Percentiles rank a stretch among this genome's conserved stretches.
phyloP scores from a whole-genome alignment of 805 yeast species.

The Saccharomyces cerevisiae region DNA sequence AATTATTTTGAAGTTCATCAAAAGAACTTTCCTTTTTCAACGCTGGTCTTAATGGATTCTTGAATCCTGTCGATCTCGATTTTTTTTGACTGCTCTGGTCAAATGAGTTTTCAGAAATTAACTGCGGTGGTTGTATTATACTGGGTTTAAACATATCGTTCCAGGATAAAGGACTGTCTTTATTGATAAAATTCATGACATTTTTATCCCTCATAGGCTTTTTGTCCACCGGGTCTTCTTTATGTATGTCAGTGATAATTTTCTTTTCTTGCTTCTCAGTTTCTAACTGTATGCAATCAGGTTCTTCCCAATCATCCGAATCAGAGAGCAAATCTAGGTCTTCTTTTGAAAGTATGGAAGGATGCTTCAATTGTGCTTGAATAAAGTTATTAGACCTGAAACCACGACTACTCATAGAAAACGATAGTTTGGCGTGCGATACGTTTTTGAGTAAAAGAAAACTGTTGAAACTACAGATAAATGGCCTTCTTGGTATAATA shows the following conservation, averaged over 20 bases:
- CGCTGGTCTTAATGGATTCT: background rate
- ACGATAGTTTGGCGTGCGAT: background rate
- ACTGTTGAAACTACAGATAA: background rate
- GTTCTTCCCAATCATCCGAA: slow-evolving; percentile 23
- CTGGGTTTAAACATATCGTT: background rate
- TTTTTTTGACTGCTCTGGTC: background rate
- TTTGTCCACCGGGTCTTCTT: background rate
- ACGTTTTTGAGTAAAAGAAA: background rate
- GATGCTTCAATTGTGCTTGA: background rate
- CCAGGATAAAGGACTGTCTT: background rate
- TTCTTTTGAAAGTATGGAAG: slow-evolving; percentile 4
- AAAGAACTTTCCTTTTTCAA: background rate
- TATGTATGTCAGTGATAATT: background rate
- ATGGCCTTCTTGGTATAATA: background rate
- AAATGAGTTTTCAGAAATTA: background rate
- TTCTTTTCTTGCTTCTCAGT: background rate
- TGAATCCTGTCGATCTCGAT: background rate
- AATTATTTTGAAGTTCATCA: background rate
- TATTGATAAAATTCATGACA: background rate
- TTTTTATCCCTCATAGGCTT: background rate
- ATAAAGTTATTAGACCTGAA: background rate
- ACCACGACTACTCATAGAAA: background rate
- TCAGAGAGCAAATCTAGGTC: slow-evolving; percentile 19
- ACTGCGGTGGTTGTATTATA: background rate
- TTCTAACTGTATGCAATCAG: background rate